Percentiles rank a stretch among this genome's conserved stretches.
phyloP scores from a whole-genome alignment of 805 yeast species.

The Ogataea saltuana region DNA sequence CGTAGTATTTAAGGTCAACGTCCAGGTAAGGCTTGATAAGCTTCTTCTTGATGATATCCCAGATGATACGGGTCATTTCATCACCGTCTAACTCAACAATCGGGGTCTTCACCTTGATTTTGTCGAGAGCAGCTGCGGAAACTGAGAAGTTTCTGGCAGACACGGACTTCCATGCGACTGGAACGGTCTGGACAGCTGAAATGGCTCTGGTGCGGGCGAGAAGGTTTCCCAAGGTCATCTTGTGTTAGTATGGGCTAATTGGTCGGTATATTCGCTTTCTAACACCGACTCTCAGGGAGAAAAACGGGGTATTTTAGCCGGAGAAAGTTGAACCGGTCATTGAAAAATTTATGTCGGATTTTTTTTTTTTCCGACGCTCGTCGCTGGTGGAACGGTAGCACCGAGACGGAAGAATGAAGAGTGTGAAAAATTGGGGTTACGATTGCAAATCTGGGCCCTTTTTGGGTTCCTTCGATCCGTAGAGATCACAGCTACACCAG shows the following conservation, averaged over 20 bases:
- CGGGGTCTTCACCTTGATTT: slow-evolving; percentile 71
- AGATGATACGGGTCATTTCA: slow-evolving; percentile 84
- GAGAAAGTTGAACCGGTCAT: background rate
- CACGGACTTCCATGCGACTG: background rate
- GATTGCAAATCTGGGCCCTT: too few species aligned
- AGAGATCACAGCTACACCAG: too few species aligned
- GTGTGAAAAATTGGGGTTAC: too few species aligned
- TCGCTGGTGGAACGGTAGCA: background rate
- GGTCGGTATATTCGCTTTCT: too few species aligned
- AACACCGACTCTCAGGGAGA: too few species aligned
- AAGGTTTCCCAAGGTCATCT: slow-evolving; percentile 3
- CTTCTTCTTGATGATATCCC: slow-evolving; percentile 71
- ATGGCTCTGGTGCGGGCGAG: slow-evolving; percentile 2
- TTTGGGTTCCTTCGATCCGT: too few species aligned
- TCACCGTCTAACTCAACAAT: slow-evolving; percentile 83
- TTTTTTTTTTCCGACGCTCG: background rate
- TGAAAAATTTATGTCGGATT: background rate
- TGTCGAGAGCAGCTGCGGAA: slow-evolving; percentile 37
- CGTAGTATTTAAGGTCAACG: slow-evolving; percentile 74
- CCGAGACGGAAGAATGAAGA: too few species aligned
- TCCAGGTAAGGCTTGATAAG: slow-evolving; percentile 70
- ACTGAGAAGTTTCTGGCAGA: slow-evolving; percentile 29
- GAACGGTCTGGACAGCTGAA: background rate
- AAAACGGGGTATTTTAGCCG: background rate
- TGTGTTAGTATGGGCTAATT: background rate